Evolutionary conservation across 179 eudicot species (phyloP).

Genomic region (Amaranthus tricolor): DNA sequence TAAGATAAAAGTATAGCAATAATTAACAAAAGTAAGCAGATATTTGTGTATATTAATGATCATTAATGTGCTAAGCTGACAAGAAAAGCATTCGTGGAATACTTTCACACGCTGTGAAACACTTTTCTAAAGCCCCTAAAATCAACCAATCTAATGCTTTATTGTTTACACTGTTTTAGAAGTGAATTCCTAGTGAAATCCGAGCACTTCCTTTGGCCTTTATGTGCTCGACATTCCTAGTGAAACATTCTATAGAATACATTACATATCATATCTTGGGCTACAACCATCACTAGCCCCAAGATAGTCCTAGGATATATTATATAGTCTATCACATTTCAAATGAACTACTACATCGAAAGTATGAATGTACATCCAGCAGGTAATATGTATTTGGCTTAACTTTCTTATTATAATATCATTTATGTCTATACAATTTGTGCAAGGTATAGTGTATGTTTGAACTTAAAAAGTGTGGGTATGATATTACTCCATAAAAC

Average conservation of each 20-base stretch:
- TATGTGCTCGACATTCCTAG: neutral
- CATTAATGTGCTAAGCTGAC: constrained; percentile 16
- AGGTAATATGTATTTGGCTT: neutral
- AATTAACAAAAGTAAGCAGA: constrained; percentile 7
- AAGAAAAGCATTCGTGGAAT: constrained; percentile 13
- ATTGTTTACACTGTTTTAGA: neutral
- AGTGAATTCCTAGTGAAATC: neutral
- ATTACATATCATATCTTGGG: too few species aligned
- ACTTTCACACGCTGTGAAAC: constrained; percentile 15
- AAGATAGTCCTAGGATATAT: too few species aligned
- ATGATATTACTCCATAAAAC: neutral
- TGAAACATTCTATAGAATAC: neutral
- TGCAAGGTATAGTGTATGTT: neutral
- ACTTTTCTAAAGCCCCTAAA: constrained; percentile 20
- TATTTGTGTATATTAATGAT: constrained; percentile 12
- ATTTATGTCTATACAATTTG: neutral
- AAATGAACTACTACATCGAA: too few species aligned
- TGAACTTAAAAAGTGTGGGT: neutral
- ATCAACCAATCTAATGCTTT: constrained; percentile 11
- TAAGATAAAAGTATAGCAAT: neutral
- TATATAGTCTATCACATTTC: too few species aligned
- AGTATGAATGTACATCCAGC: too few species aligned
- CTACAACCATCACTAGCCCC: too few species aligned
- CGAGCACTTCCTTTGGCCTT: constrained; percentile 18
- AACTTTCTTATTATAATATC: neutral